phyloP scores from a whole-genome alignment of 2,329 filamentous ascomycete genomes.

The Fusarium beomiforme region DNA sequence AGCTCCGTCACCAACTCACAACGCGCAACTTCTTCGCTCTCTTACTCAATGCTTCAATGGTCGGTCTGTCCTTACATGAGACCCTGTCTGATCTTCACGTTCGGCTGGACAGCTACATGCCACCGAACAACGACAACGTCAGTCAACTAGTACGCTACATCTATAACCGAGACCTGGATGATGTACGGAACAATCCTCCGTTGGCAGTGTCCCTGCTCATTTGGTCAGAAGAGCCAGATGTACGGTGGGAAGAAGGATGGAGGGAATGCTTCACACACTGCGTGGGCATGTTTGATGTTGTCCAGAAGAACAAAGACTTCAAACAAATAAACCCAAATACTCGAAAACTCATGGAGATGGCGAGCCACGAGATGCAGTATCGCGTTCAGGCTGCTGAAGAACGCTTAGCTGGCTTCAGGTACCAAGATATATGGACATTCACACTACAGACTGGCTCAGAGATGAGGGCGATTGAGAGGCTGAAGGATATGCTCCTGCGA shows the following conservation, averaged over 20 bases:
- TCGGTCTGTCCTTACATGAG: slow-evolving; percentile 71
- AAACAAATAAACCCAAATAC: slow-evolving; percentile 69
- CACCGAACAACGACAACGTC: slow-evolving; percentile 64
- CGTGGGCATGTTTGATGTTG: slow-evolving; percentile 67
- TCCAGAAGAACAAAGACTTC: slow-evolving; percentile 67
- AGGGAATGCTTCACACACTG: slow-evolving; percentile 74
- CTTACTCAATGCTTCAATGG: slow-evolving; percentile 70
- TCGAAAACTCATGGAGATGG: slow-evolving; percentile 69
- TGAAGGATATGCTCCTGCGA: slow-evolving; percentile 68
- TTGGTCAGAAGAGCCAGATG: slow-evolving; percentile 70
- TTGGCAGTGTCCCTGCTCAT: slow-evolving; percentile 69
- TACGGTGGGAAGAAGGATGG: slow-evolving; percentile 74
- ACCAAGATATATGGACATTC: slow-evolving; percentile 68
- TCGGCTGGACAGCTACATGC: slow-evolving; percentile 68
- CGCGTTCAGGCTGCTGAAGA: slow-evolving; percentile 71
- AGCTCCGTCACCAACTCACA: slow-evolving; percentile 69
- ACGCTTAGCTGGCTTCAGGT: slow-evolving; percentile 68
- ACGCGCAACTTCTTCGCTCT: slow-evolving; percentile 76
- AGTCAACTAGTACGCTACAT: slow-evolving; percentile 71
- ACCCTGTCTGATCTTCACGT: slow-evolving; percentile 70
- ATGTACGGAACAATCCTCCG: slow-evolving; percentile 69
- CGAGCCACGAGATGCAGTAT: slow-evolving; percentile 69
- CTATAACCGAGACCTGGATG: slow-evolving; percentile 67
- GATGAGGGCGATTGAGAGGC: slow-evolving; percentile 65
- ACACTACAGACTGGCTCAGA: slow-evolving; percentile 58